These are phyloP conservation scores for Cryptococcus sp. DNA, from an alignment of 1,284 basidiomycete species.

Conservation along the genomic window DNA sequence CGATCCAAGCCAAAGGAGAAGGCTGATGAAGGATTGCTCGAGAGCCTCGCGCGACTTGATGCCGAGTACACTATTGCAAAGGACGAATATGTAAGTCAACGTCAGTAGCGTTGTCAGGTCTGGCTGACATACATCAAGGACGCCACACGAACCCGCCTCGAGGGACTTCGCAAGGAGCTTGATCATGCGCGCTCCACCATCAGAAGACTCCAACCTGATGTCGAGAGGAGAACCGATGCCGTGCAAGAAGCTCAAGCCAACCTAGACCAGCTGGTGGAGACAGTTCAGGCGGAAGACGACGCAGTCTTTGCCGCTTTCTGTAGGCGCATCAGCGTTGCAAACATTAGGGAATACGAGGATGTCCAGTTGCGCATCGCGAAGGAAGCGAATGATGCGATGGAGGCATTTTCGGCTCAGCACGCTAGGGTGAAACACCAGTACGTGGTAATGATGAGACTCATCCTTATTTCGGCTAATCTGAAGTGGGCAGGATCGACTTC, in stretches of 20 bases:
- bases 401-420: slow-evolving; percentile 84
- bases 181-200: slow-evolving; percentile 73
- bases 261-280: slow-evolving; percentile 62
- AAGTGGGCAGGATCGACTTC: slow-evolving; percentile 66
- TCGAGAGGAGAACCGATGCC: slow-evolving; percentile 58
- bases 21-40: slow-evolving; percentile 75
- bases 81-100: slow-evolving; percentile 74
- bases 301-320: slow-evolving; percentile 80
- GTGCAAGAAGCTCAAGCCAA: slow-evolving; percentile 57
- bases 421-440: slow-evolving; percentile 85
- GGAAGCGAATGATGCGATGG: slow-evolving; percentile 79
- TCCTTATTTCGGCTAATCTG: neutral
- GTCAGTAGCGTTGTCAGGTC: neutral
- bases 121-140: slow-evolving; percentile 14
- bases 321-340: slow-evolving; percentile 70
- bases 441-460: slow-evolving; percentile 39
- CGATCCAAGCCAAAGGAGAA: slow-evolving; percentile 79
- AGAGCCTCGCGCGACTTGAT: slow-evolving; percentile 77
- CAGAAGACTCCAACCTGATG: slow-evolving; percentile 66
- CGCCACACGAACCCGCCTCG: slow-evolving; percentile 38
- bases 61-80: slow-evolving; percentile 68
- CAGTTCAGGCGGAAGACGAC: slow-evolving; percentile 78
- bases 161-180: slow-evolving; percentile 59
- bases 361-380: slow-evolving; percentile 84
- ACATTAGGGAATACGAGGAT: slow-evolving; percentile 94